Evolutionary conservation across 2,329 filamentous ascomycete genomes (phyloP).

Genomic region (Alternaria hordeiaustralica): DNA sequence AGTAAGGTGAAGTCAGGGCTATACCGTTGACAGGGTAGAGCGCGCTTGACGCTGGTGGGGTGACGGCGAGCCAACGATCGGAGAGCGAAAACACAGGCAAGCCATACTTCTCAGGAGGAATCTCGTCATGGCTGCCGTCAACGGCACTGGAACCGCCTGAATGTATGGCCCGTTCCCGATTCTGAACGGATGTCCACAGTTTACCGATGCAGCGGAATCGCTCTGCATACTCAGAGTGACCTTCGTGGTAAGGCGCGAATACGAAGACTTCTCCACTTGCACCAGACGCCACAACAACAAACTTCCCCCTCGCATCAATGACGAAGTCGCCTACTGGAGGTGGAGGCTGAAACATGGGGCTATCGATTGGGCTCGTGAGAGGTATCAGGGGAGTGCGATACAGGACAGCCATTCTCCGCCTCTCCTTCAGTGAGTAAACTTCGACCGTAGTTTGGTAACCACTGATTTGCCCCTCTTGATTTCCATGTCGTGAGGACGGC

Average conservation of each 20-base stretch:
- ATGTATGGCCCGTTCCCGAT: conserved; percentile 41
- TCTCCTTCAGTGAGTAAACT: conserved; percentile 83
- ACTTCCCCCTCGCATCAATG: conserved; percentile 74
- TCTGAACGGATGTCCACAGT: conserved; percentile 86
- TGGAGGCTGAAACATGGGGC: conserved; percentile 72
- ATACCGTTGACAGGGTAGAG: conserved; percentile 72
- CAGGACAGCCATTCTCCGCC: conserved; percentile 73
- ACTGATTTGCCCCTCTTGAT: conserved; percentile 53
- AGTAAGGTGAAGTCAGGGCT: conserved; percentile 60
- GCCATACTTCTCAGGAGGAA: conserved; percentile 52
- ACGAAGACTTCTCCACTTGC: conserved; percentile 87
- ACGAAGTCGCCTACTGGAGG: conserved; percentile 74
- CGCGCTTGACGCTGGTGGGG: conserved; percentile 74
- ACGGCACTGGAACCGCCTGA: conserved; percentile 46
- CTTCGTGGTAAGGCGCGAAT: conserved; percentile 55
- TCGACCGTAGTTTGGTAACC: conserved; percentile 88
- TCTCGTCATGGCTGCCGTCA: conserved; percentile 45
- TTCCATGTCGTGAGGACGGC: conserved; percentile 39
- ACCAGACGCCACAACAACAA: conserved; percentile 77
- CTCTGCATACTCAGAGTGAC: conserved; percentile 32
- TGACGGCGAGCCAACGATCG: conserved; percentile 79
- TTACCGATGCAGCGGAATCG: conserved; percentile 78
- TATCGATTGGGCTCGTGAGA: conserved; percentile 62
- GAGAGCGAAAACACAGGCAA: conserved; percentile 72
- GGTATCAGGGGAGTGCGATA: conserved; percentile 71